Conservation (phyloP, 1,139 yeast genomes). For the Yamadazyma diospyri region DNA sequence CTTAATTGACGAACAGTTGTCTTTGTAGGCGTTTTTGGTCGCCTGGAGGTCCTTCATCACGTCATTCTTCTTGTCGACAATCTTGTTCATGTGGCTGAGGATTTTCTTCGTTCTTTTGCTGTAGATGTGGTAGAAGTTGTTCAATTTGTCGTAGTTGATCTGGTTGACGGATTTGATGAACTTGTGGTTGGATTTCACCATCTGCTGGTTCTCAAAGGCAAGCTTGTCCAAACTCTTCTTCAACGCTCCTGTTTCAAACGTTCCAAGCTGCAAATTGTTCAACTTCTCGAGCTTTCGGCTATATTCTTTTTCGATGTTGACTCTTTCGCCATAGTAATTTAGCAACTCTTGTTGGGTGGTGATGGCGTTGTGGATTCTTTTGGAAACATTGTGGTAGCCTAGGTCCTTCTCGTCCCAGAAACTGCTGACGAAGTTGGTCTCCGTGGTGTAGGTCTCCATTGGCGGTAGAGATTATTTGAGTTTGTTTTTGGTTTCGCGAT, state of each 20-base stretch:
- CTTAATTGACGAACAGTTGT: conserved; percentile 57
- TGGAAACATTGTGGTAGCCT: conserved; percentile 32
- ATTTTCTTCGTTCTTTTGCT: conserved; percentile 30
- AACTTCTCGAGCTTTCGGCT: conserved; percentile 50
- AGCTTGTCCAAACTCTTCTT: conserved; percentile 60
- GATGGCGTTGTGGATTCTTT: conserved; percentile 30
- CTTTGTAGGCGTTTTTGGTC: conserved; percentile 53
- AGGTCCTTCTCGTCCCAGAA: conserved; percentile 43
- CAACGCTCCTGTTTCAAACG: conserved; percentile 57
- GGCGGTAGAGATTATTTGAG: conserved; percentile 1
- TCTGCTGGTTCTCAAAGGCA: conserved; percentile 45
- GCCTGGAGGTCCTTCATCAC: conserved; percentile 33
- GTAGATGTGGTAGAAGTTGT: conserved; percentile 29
- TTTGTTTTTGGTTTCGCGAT: no score
- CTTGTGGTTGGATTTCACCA: conserved; percentile 31
- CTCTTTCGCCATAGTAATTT: conserved; percentile 47
- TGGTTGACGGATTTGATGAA: conserved; percentile 30
- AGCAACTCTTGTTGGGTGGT: conserved; percentile 41
- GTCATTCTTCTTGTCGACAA: conserved; percentile 25
- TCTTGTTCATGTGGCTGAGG: conserved; percentile 35
- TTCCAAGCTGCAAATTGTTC: conserved; percentile 47
- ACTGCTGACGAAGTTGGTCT: conserved; percentile 32
- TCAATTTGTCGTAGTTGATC: conserved; percentile 33
- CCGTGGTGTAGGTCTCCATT: conserved; percentile 3
- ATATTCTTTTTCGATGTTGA: conserved; percentile 72